Base-by-base conservation (phyloP, 176 grass and related monocot species). In the Canna indica region DNA sequence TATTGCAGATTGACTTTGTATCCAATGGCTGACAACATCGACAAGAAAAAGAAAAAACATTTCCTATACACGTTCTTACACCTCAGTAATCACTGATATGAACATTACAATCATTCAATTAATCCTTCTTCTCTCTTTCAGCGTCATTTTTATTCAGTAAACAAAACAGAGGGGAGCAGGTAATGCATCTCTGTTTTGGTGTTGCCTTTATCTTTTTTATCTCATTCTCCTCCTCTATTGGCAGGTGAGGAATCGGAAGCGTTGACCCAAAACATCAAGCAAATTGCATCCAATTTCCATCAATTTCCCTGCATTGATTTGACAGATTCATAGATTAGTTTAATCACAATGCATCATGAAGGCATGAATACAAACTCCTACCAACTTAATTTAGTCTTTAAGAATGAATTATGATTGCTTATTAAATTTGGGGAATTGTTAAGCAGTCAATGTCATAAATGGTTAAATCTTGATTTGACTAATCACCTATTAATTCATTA, bases 261-360 rank as follows among this genome's bases (percentile, higher is more conserved):
- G 85, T 76, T 56, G 67, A 15, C 92, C 92, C 0, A 96, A 75
- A 48, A 60, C 62, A n/a, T 62, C 79, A 14, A 86, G 62, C 25
- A 90, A 38, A 4, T 74, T 72, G 83, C 92, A 96, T 18, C 80
- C 85, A 18, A 81, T 67, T 81, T 91, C 88, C 67, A 96, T 38
- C 69, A 96, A 46, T 78, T 75, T 91, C 61, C 91, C 91, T 96
- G 88, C 3, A 78, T 71, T 30, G 33, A 29, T 36, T 32, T 59
- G 0, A 72, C 22, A 25, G 5, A 34, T 33, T 33, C 7, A 36
- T 7, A n/a, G n/a, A n/a, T n/a, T n/a, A n/a, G n/a, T n/a, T n/a
- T n/a, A n/a, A n/a, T n/a, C n/a, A n/a, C n/a, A n/a, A n/a, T n/a
- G n/a, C n/a, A n/a, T n/a, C 3, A 24, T 67, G 34, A 16, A 39